Evolutionary conservation across 1,284 basidiomycete species (phyloP).

Genomic region (Pascua sp.): DNA sequence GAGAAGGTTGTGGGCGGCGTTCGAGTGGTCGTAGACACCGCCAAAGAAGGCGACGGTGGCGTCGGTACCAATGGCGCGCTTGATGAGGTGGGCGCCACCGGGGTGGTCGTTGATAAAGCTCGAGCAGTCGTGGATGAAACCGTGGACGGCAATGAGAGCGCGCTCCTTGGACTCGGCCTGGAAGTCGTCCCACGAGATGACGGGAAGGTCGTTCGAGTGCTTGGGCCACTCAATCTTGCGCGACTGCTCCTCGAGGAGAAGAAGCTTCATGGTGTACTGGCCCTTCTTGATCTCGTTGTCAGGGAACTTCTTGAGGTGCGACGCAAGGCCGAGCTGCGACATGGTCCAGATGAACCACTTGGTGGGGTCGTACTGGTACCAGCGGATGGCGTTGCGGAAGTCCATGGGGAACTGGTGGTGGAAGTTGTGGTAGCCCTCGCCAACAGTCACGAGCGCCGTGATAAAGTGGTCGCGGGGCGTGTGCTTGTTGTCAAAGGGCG

Average conservation of each 20-base stretch:
- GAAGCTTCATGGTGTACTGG: slow-evolving; percentile 86
- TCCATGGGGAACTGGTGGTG: slow-evolving; percentile 91
- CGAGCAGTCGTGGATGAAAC: slow-evolving; percentile 86
- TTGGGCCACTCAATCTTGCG: slow-evolving; percentile 71
- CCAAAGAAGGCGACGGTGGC: slow-evolving; percentile 91
- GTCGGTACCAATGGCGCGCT: slow-evolving; percentile 68
- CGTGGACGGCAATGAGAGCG: slow-evolving; percentile 74
- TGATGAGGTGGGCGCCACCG: slow-evolving; percentile 66
- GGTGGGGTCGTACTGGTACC: slow-evolving; percentile 73
- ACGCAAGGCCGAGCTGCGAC: slow-evolving; percentile 68
- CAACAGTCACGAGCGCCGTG: slow-evolving; percentile 81
- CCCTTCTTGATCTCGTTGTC: slow-evolving; percentile 91
- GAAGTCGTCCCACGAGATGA: slow-evolving; percentile 77
- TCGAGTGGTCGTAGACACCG: slow-evolving; percentile 89
- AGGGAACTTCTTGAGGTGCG: slow-evolving; percentile 85
- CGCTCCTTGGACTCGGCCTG: slow-evolving; percentile 71
- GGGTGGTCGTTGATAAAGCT: slow-evolving; percentile 88
- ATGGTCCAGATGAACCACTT: slow-evolving; percentile 85
- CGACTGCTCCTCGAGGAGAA: slow-evolving; percentile 68
- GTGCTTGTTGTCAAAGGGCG: slow-evolving; percentile 92
- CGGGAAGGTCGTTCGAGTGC: slow-evolving; percentile 62
- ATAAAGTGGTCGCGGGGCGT: slow-evolving; percentile 83
- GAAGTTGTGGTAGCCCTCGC: slow-evolving; percentile 96
- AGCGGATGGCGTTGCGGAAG: slow-evolving; percentile 87
- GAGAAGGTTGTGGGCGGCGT: slow-evolving; percentile 74